A percentile compares a stretch with the other conserved stretches of the same genome.
Evolutionary conservation across 345 rosid species (phyloP).

Genomic region (Rhizophora mangle): DNA sequence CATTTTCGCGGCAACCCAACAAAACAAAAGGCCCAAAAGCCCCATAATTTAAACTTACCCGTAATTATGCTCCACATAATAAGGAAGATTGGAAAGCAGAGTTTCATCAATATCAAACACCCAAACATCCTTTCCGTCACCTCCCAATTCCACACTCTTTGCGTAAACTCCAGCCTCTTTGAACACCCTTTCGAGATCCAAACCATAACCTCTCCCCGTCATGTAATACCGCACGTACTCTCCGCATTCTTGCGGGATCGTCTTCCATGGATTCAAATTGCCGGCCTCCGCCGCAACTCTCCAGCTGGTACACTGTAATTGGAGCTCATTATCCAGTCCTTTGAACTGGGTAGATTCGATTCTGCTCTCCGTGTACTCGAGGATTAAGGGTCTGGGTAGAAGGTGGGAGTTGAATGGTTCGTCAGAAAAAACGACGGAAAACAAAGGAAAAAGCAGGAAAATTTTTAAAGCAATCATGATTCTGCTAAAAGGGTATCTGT

Average conservation of each 20-base stretch:
- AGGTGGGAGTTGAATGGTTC: conserved; percentile 36
- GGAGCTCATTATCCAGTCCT: conserved; percentile 43
- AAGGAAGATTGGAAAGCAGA: conserved; percentile 84
- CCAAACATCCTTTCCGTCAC: conserved; percentile 83
- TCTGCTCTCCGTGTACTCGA: conserved; percentile 41
- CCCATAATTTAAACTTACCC: conserved; percentile 42
- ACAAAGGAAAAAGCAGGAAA: conserved; percentile 35
- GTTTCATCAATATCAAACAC: conserved; percentile 90
- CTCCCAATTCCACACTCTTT: conserved; percentile 40
- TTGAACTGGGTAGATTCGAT: conserved; percentile 28
- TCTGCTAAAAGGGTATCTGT: background rate
- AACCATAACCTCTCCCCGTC: conserved; percentile 53
- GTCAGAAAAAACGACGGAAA: conserved; percentile 32
- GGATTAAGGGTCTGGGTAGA: conserved; percentile 60
- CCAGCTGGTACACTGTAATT: conserved; percentile 79
- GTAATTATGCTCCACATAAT: conserved; percentile 66
- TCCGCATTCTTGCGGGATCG: conserved; percentile 66
- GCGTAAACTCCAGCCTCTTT: conserved; percentile 63
- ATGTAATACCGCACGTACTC: conserved; percentile 67
- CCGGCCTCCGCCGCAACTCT: conserved; percentile 80
- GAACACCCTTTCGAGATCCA: conserved; percentile 62
- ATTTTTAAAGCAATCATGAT: conserved; percentile 37
- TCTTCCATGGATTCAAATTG: conserved; percentile 76
- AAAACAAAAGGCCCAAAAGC: background rate
- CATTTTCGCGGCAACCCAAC: background rate